These are phyloP conservation scores for Ogataea henricii DNA, from an alignment of 805 yeast genomes.

Conservation along the genomic window DNA sequence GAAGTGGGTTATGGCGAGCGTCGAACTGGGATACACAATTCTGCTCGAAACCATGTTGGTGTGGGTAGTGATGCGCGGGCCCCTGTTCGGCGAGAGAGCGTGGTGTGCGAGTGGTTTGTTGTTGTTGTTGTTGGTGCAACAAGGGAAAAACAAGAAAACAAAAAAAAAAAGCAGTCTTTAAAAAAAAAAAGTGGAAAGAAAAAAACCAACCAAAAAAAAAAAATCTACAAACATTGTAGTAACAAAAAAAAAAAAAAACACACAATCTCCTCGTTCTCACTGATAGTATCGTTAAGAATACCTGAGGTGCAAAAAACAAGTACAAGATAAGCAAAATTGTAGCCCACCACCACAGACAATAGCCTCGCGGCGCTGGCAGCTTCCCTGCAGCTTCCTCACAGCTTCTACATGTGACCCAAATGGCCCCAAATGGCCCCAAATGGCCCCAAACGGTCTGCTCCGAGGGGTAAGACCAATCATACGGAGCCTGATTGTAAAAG, in stretches of 20 bases:
- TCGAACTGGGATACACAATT: slow-evolving; percentile 1
- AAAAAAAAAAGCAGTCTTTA: neutral
- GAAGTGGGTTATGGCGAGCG: neutral
- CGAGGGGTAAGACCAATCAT: too few species aligned
- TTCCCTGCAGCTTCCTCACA: too few species aligned
- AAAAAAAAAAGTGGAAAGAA: neutral
- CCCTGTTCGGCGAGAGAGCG: neutral
- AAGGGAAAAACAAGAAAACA: neutral
- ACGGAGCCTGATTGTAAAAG: too few species aligned
- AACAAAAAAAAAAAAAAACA: neutral
- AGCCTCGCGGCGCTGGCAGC: too few species aligned
- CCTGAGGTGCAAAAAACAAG: too few species aligned
- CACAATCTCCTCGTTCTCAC: too few species aligned
- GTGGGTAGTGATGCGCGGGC: neutral
- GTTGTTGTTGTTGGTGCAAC: too few species aligned
- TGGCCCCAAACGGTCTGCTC: too few species aligned
- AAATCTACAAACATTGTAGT: neutral
- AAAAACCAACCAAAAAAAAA: neutral
- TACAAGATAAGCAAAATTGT: neutral
- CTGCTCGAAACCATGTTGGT: slow-evolving; percentile 1
- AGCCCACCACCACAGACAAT: neutral
- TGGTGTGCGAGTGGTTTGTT: neutral
- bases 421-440: too few species aligned
- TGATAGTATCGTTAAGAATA: too few species aligned
- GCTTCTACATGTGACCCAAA: too few species aligned